These are phyloP conservation scores for Bryoerythrophyllum caledonicum DNA, from an alignment of 225 moss, liverwort and hornwort species.

Conservation along the genomic window DNA sequence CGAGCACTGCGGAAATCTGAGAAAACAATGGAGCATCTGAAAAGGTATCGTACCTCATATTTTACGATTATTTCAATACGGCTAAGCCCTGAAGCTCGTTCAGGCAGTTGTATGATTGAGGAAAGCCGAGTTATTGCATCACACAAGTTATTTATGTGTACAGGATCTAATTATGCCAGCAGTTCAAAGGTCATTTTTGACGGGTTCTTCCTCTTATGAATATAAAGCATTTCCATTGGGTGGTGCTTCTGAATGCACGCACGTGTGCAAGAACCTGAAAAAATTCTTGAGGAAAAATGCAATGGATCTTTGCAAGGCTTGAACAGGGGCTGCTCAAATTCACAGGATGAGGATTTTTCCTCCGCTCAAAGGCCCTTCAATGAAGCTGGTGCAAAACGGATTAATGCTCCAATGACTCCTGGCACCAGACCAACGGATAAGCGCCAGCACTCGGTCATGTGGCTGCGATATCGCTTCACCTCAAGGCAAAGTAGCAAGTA, in stretches of 20 bases:
- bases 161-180: background rate
- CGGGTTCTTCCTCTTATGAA: conserved; percentile 6
- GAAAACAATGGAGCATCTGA: conserved; percentile 55
- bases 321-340: conserved; percentile 22
- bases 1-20: conserved; percentile 68
- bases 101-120: conserved; percentile 5
- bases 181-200: background rate
- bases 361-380: conserved; percentile 25
- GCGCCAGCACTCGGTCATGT: conserved; percentile 18
- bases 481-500: conserved; percentile 18
- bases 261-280: conserved; percentile 69
- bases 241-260: conserved; percentile 37
- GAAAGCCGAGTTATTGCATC: background rate
- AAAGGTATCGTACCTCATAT: conserved; percentile 41
- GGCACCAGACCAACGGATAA: conserved; percentile 17
- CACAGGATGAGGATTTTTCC: conserved; percentile 15
- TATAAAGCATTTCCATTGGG: conserved; percentile 14
- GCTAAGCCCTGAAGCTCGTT: conserved; percentile 8
- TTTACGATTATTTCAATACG: background rate
- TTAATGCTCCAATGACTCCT: conserved; percentile 26
- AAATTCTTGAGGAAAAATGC: conserved; percentile 57
- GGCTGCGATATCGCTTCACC: conserved; percentile 19
- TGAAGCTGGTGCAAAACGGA: conserved; percentile 11
- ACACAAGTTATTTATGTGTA: background rate
- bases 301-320: conserved; percentile 60